phyloP scores from a whole-genome alignment of 164 flowering plant species.

The Nelumbo lutea region DNA sequence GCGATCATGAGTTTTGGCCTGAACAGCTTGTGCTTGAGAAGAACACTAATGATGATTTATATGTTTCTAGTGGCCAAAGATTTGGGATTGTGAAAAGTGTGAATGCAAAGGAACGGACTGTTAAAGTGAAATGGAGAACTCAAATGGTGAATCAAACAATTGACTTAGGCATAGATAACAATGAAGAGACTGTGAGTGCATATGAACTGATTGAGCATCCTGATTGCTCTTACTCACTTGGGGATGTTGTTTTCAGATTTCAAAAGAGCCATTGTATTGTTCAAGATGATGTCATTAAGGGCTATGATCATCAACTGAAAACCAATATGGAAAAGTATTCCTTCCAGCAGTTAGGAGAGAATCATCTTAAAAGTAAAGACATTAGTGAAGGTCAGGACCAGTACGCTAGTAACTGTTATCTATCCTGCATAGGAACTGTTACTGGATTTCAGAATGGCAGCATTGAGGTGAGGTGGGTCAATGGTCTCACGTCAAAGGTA shows the following conservation, averaged over 20 bases:
- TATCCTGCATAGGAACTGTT: conserved; percentile 64
- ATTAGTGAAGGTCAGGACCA: conserved; percentile 13
- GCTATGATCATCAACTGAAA: background rate
- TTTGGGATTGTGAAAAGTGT: conserved; percentile 67
- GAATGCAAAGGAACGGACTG: conserved; percentile 78
- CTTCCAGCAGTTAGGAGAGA: conserved; percentile 5
- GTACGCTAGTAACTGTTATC: conserved; percentile 14
- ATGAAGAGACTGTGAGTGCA: conserved; percentile 65
- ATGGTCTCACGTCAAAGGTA: conserved; percentile 68
- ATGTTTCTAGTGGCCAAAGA: conserved; percentile 23
- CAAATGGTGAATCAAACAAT: conserved; percentile 3
- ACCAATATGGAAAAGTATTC: conserved; percentile 10
- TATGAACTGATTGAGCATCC: conserved; percentile 92
- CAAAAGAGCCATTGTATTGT: conserved; percentile 16
- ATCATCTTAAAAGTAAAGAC: conserved; percentile 11
- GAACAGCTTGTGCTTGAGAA: conserved; percentile 63
- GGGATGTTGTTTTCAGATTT: conserved; percentile 63
- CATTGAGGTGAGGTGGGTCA: conserved; percentile 83
- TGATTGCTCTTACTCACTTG: conserved; percentile 53
- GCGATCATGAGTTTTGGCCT: conserved; percentile 88
- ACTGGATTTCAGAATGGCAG: conserved; percentile 51
- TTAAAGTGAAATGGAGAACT: conserved; percentile 54
- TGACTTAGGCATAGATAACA: conserved; percentile 15
- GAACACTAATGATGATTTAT: conserved; percentile 40
- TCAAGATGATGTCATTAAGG: conserved; percentile 17